Evolutionary conservation across 164 flowering plant species (phyloP).

Genomic region (Chimonanthus salicifolius): DNA sequence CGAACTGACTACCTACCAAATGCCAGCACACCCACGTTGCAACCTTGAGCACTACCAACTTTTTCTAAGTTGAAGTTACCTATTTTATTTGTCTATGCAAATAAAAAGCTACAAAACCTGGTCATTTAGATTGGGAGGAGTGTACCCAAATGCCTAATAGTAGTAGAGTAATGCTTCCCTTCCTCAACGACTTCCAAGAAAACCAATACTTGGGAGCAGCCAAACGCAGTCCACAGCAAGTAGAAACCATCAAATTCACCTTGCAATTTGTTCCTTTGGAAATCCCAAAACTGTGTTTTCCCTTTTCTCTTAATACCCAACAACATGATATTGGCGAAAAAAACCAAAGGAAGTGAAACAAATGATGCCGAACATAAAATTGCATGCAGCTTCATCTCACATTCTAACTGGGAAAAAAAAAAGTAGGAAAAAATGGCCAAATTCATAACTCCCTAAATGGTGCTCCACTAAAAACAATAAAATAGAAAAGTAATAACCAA

Average conservation of each 20-base stretch:
- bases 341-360: background rate
- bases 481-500: background rate
- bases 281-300: background rate
- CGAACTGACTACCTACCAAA: too few species aligned
- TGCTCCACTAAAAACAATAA: background rate
- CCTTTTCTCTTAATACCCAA: slow-evolving; percentile 5
- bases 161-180: background rate
- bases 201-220: background rate
- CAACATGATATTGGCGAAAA: background rate
- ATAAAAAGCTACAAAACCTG: too few species aligned
- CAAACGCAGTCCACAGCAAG: background rate
- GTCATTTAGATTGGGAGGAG: background rate
- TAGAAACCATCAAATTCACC: background rate
- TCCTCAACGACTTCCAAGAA: background rate
- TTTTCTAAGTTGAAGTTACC: too few species aligned
- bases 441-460: background rate
- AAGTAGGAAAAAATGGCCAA: background rate
- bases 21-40: too few species aligned
- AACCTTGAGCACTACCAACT: too few species aligned
- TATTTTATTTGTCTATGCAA: too few species aligned
- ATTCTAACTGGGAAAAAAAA: background rate
- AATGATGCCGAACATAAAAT: background rate
- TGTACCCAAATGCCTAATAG: background rate
- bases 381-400: background rate
- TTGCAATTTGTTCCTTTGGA: background rate